Evolutionary conservation across 768 basidiomycete species (phyloP).

Genomic region (Tricholoma saponaceum): DNA sequence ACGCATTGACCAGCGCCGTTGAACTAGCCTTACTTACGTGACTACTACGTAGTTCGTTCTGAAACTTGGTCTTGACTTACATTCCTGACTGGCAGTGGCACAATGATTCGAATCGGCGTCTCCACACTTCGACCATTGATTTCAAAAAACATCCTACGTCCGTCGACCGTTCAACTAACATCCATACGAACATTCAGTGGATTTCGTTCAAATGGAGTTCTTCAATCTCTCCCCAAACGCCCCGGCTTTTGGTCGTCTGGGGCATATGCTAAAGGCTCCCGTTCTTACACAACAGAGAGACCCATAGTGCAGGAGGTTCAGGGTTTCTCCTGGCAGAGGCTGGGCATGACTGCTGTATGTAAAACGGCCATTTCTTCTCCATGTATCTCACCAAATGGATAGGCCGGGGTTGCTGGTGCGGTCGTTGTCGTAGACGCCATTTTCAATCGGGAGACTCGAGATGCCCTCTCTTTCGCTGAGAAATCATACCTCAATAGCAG

Average conservation of each 20-base stretch:
- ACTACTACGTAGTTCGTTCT: too few species aligned
- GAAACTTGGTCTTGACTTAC: not conserved
- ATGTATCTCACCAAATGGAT: not conserved
- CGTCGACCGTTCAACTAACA: slow-evolving; percentile 1
- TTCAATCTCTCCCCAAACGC: slow-evolving; percentile 21
- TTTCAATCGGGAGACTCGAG: slow-evolving; percentile 78
- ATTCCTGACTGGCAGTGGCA: not conserved
- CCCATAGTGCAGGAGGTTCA: slow-evolving; percentile 26
- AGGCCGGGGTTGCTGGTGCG: slow-evolving; percentile 73
- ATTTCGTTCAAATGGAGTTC: slow-evolving; percentile 25
- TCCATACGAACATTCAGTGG: slow-evolving; percentile 20
- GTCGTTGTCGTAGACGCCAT: slow-evolving; percentile 59
- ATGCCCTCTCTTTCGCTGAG: slow-evolving; percentile 57
- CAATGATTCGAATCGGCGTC: slow-evolving; percentile 9
- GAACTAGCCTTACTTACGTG: too few species aligned
- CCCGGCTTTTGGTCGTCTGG: slow-evolving; percentile 17
- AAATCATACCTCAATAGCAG: slow-evolving; percentile 68
- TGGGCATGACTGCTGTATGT: slow-evolving; percentile 51
- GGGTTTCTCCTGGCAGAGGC: slow-evolving; percentile 30
- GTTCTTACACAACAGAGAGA: slow-evolving; percentile 48
- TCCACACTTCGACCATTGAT: slow-evolving; percentile 10
- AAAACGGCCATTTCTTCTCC: not conserved
- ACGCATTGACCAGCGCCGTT: too few species aligned
- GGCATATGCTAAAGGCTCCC: slow-evolving; percentile 27
- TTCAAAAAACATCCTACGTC: not conserved